Evolutionary conservation across 176 grass and related monocot species (phyloP), one percentile per base, ranked within the genome.

Genomic region (Bolboschoenus planiculmis): DNA sequence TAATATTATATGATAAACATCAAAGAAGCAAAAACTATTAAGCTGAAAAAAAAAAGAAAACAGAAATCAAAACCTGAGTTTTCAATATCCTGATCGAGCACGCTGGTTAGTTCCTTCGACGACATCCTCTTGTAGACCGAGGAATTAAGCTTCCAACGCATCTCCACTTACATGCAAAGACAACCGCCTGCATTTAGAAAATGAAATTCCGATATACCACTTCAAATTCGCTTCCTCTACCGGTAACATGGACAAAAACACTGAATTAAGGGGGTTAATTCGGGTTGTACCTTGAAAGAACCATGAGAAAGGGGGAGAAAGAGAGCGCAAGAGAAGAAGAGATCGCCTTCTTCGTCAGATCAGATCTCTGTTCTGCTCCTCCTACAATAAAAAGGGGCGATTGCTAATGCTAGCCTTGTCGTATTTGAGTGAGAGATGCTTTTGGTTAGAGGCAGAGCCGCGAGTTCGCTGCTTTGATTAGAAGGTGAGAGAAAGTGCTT

Each of bases 111-210:
- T 16, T 98, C 95, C 66, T 87, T 90, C 21, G 90, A 90, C 62
- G 92, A 70, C 89, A 93, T 86, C 81, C 95, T 86, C 90, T 98
- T 98, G 90, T 98, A 95, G 9, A 78, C 92, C 10, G 92, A 87
- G 21, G 84, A 91, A 82, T 85, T 90, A 85, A 93, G 80, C 83
- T 93, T 97, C 94, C 89, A 97, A 81, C 85, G 89, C 94, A 97
- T 97, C 81, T 83, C 76, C 80, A 76, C 78, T 87, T 36, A 60
- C 82, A 84, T 75, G 42, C 63, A 75, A 56, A 53, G 7, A 40
- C 29, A 6, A 29, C 26, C 51, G 34, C 46, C 53, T 73, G 21
- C 82, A 36, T 36, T 36, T 18, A 50, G 10, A 76, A 46, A 48
- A 75, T 48, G 50, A 73, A 53, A 77, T 31, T 50, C 29, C 34